Conservation (phyloP, 257 asterid genomes). For the Capsicum chinense region DNA sequence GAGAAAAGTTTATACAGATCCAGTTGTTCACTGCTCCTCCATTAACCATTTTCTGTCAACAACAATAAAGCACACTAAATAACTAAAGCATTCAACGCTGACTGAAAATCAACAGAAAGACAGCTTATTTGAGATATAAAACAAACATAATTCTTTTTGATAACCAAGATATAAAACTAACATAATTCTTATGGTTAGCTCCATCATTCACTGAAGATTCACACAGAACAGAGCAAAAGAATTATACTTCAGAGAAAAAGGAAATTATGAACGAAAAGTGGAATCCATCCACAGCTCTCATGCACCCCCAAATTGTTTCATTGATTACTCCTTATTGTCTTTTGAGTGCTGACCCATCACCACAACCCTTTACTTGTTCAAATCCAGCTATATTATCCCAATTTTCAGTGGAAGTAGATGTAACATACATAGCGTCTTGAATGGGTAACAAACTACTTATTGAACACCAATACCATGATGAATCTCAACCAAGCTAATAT, state of each 20-base stretch:
- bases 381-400: constrained; percentile 2
- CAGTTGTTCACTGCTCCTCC: constrained; percentile 89
- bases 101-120: not conserved
- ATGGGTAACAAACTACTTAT: not conserved
- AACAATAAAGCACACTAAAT: constrained; percentile 20
- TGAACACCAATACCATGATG: constrained; percentile 13
- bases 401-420: constrained; percentile 18
- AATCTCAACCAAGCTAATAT: not conserved
- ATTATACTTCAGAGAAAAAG: not conserved
- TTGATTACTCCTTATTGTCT: not conserved
- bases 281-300: not conserved
- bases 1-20: constrained; percentile 92
- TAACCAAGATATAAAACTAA: not conserved
- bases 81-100: not conserved
- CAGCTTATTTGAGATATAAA: not conserved
- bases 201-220: not conserved
- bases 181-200: not conserved
- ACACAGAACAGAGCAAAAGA: not conserved
- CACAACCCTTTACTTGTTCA: constrained; percentile 17
- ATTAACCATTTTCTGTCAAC: constrained; percentile 88
- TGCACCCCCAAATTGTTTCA: not conserved
- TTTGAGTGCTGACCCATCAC: constrained; percentile 1
- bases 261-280: not conserved
- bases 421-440: not conserved
- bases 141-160: not conserved